A percentile compares a stretch with the other conserved stretches of the same genome.
Conservation (phyloP, 1,284 basidiomycete species). For the Tylopilus orsonianus region DNA sequence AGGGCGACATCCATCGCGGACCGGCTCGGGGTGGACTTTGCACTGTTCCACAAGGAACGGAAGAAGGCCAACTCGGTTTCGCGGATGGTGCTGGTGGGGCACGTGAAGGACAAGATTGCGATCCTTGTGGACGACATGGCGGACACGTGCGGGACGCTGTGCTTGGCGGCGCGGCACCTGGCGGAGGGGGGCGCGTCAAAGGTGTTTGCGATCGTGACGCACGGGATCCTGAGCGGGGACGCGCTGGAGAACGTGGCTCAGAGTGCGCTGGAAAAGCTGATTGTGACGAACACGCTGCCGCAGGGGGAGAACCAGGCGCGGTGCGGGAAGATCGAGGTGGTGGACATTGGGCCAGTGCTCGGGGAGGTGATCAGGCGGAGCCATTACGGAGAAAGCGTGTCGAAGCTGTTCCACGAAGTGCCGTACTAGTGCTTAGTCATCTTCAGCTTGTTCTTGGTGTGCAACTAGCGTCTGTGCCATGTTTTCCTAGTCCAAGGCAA, state of each 20-base stretch:
- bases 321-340: constrained; percentile 91
- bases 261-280: constrained; percentile 89
- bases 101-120: constrained; percentile 90
- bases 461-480: constrained; percentile 18
- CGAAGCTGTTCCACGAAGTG: constrained; percentile 81
- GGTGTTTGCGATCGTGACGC: constrained; percentile 94
- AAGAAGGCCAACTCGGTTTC: constrained; percentile 99
- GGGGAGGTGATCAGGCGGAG: constrained; percentile 96
- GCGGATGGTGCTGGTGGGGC: constrained; percentile 97
- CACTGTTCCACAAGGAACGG: constrained; percentile 99
- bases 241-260: constrained; percentile 74
- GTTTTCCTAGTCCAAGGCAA: constrained; percentile 41
- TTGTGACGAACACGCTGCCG: constrained; percentile 98
- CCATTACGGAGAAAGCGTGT: constrained; percentile 83
- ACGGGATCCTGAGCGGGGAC: constrained; percentile 93
- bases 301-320: constrained; percentile 75
- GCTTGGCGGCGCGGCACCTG: constrained; percentile 88
- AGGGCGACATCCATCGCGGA: constrained; percentile 98
- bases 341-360: constrained; percentile 93
- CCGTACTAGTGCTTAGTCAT: constrained; percentile 63
- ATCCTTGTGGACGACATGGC: constrained; percentile 99
- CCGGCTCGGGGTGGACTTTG: constrained; percentile 96
- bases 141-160: constrained; percentile 97
- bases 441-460: too few species aligned
- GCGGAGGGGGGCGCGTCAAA: constrained; percentile 86